Base-by-base conservation (phyloP, 2,329 filamentous ascomycete species). In the Mycosphaerella arachidis region DNA sequence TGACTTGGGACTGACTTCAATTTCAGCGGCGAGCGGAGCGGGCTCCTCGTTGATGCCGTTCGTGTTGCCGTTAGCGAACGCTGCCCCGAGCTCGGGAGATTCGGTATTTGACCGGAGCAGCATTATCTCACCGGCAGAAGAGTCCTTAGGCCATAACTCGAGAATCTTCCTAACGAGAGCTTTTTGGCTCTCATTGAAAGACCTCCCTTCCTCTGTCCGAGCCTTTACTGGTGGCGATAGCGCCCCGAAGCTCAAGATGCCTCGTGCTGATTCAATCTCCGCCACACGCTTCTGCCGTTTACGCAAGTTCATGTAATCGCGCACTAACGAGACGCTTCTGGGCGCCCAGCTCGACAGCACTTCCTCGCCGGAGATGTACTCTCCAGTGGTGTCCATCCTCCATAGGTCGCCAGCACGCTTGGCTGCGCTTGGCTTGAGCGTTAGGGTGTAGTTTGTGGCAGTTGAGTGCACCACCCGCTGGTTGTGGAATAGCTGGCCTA, bases 301-400 rank as follows among this genome's bases (percentile, higher is more conserved):
- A 61, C 86, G 86, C 6, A 89, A 84, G 10, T 82, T 76, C 57
- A 97, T 88, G 69, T 88, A 96, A 74, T 99, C 94, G 59, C 87
- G 86, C n/a, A 99, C 88, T 0, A 99, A 78, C 0, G 91, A 95
- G 2, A 97, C 90, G 37, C 94, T 92, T 46, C 94, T 85, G 1
- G 94, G 93, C 7, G 87, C 86, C 94, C 94, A 99, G 58, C 86
- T 86, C 2, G 82, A 86, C 43, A 99, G 80, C 53, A 87, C 83
- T 74, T 99, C 94, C 75, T 99, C 92, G 57, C 94, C 94, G 74
- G 96, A 97, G 68, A 99, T 90, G 71, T 97, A 97, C 73, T 96
- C 91, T 69, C 96, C 89, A 61, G 91, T 88, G 16, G 92, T 97
- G 74, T 92, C 95, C 86, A 97, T 91, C 57, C 94, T 86, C 94